Base-by-base conservation (phyloP, 345 rosid species). In the Erucastrum elatum region DNA sequence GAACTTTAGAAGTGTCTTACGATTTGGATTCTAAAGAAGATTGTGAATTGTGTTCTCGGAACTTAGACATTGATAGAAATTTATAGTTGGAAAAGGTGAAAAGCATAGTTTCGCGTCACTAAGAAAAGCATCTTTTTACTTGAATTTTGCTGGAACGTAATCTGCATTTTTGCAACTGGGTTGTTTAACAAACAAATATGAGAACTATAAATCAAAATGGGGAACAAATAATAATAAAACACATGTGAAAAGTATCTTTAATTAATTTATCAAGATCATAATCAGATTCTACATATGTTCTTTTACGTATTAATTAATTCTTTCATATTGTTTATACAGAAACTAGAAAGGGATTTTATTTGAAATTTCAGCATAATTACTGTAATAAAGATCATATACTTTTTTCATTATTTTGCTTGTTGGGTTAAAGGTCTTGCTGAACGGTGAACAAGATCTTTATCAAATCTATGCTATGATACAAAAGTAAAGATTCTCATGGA, bases 41-140 rank as follows among this genome's bases (percentile, higher is more conserved):
- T 17, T 62, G 75, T 62, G 78, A 68, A 74, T 27, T 74, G 71
- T 74, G 78, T 49, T 30, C 21, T 68, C 62, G 21, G 78, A 74
- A 74, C 27, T 33, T 46, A 51, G 59, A 68, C 64, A 29, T 21
- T 66, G 73, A 60, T 41, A 15, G 5, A 64, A 25, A 72, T 79
- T 68, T 79, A 74, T 79, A 63, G 60, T 29, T 4, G 10, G 1
- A 17, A 71, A 72, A 73, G 30, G 63, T 25, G 44, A 66, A 46
- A 58, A 60, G 74, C 82, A 67, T 79, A 46, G 15, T 46, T 46
- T 39, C 49, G 65, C 65, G 44, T 53, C 66, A 64, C 70, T 27
- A 37, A 35, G 31, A 21, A 71, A 77, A 64, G 71, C 70, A 64
- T 64, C 49, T 77, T 64, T 76, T 37, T 53, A 51, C 63, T 65